These are phyloP conservation scores for Pyracantha coccinea DNA, from an alignment of 331 rosid species.

Conservation along the genomic window DNA sequence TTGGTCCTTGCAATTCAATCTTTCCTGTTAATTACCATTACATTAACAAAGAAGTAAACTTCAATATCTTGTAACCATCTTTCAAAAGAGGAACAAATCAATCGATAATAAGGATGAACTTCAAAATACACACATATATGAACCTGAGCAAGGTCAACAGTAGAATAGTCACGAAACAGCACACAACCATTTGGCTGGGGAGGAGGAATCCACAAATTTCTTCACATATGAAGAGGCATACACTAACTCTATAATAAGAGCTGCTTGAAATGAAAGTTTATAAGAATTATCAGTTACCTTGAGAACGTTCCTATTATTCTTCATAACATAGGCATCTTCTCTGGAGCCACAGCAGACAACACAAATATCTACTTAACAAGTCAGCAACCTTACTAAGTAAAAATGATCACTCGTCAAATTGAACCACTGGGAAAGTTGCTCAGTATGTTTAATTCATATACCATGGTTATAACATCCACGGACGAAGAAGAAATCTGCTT, in stretches of 20 bases:
- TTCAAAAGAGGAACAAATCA: not conserved
- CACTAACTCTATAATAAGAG: conserved; percentile 1
- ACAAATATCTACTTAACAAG: conserved; percentile 90
- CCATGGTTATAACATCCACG: conserved; percentile 83
- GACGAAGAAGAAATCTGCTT: conserved; percentile 56
- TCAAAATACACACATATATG: conserved; percentile 3
- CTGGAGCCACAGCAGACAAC: conserved; percentile 94
- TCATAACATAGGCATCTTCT: conserved; percentile 76
- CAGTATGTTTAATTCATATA: conserved; percentile 26
- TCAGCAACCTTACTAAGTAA: conserved; percentile 38
- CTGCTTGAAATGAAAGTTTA: conserved; percentile 5
- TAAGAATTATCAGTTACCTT: conserved; percentile 34
- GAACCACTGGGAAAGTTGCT: conserved; percentile 13
- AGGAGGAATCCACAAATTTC: conserved; percentile 9
- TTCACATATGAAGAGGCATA: conserved; percentile 3
- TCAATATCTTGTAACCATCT: not conserved
- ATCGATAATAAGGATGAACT: not conserved
- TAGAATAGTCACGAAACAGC: conserved; percentile 83
- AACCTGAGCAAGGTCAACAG: conserved; percentile 99
- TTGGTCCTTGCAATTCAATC: conserved; percentile 72
- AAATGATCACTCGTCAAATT: conserved; percentile 3
- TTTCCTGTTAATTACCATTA: conserved; percentile 41
- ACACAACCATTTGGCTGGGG: conserved; percentile 67
- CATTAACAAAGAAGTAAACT: conserved; percentile 2
- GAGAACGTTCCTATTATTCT: conserved; percentile 68